Percentiles rank a stretch among this genome's conserved stretches.
Conservation (phyloP, 805 yeast species). For the Suhomyces canberraensis region DNA sequence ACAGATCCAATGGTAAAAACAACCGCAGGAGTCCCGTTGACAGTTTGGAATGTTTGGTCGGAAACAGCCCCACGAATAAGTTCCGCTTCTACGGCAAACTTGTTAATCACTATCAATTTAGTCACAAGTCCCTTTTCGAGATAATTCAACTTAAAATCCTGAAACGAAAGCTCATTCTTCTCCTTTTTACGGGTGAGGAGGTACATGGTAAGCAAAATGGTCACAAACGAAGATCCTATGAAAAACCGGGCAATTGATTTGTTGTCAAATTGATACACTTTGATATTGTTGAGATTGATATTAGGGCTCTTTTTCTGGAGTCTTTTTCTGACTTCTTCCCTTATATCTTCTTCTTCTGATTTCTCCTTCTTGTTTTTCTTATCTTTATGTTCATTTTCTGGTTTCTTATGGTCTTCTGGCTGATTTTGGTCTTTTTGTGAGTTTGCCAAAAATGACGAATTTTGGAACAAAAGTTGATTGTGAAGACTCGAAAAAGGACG, state of each 20-base stretch:
- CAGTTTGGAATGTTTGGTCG: constrained; percentile 37
- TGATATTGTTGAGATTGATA: constrained; percentile 27
- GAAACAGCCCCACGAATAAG: constrained; percentile 46
- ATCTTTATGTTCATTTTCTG: constrained; percentile 6
- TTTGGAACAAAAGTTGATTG: too few relatives aligned
- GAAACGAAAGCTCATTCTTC: constrained; percentile 51
- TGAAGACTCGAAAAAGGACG: too few relatives aligned
- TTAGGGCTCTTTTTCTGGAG: constrained; percentile 28
- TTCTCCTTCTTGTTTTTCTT: constrained; percentile 12
- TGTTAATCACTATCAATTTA: constrained; percentile 69
- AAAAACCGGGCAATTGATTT: constrained; percentile 9
- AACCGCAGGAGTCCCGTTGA: constrained; percentile 44
- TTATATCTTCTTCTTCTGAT: constrained; percentile 30
- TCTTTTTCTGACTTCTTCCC: constrained; percentile 32
- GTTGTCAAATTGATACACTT: constrained; percentile 23
- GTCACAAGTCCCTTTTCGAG: constrained; percentile 77
- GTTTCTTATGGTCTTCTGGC: constrained; percentile 9
- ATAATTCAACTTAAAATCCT: constrained; percentile 79
- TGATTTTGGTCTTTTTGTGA: neutral
- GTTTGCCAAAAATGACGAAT: too few relatives aligned
- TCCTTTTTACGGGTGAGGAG: constrained; percentile 12
- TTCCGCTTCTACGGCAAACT: constrained; percentile 67
- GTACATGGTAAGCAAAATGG: constrained; percentile 19
- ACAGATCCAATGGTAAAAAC: constrained; percentile 86
- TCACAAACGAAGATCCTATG: constrained; percentile 14